Conservation (phyloP, 2,329 filamentous ascomycete species). For the Aspergillus sp. region DNA sequence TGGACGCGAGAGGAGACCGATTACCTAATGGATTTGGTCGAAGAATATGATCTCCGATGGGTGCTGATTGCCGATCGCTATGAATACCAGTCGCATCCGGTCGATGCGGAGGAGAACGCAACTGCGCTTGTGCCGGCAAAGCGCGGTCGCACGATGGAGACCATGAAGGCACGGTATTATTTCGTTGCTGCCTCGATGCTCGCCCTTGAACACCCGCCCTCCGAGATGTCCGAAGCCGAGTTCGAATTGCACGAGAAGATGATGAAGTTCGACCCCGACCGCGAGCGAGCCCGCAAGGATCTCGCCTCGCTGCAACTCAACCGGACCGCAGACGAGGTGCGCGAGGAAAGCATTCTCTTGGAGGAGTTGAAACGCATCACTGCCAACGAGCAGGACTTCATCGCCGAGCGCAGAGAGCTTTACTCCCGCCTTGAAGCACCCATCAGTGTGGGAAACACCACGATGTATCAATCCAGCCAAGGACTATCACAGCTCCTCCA, state of each 20-base stretch:
- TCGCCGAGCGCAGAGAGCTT: slow-evolving; percentile 82
- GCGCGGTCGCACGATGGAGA: slow-evolving; percentile 72
- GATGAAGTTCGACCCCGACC: slow-evolving; percentile 77
- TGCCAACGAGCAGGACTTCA: slow-evolving; percentile 78
- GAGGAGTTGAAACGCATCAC: slow-evolving; percentile 91
- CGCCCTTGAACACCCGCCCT: slow-evolving; percentile 73
- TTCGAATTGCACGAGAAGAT: slow-evolving; percentile 82
- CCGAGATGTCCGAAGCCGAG: slow-evolving; percentile 84
- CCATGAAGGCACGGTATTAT: slow-evolving; percentile 90
- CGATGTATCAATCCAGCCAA: slow-evolving; percentile 75
- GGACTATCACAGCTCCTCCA: slow-evolving; percentile 79
- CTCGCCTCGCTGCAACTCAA: slow-evolving; percentile 78
- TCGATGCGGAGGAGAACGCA: slow-evolving; percentile 27
- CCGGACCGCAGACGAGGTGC: slow-evolving; percentile 80
- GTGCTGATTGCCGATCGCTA: slow-evolving; percentile 90
- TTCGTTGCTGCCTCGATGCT: slow-evolving; percentile 80
- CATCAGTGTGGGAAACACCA: slow-evolving; percentile 66
- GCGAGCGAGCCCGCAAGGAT: slow-evolving; percentile 78
- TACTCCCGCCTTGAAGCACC: slow-evolving; percentile 86
- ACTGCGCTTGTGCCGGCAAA: slow-evolving; percentile 38
- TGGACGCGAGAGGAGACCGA: slow-evolving; percentile 96
- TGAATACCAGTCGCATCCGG: slow-evolving; percentile 55
- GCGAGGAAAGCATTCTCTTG: slow-evolving; percentile 86
- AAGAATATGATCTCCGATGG: slow-evolving; percentile 86
- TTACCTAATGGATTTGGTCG: slow-evolving; percentile 74